Evolutionary conservation across 2,329 filamentous ascomycete genomes (phyloP).

Genomic region (Huntiella moniliformis): DNA sequence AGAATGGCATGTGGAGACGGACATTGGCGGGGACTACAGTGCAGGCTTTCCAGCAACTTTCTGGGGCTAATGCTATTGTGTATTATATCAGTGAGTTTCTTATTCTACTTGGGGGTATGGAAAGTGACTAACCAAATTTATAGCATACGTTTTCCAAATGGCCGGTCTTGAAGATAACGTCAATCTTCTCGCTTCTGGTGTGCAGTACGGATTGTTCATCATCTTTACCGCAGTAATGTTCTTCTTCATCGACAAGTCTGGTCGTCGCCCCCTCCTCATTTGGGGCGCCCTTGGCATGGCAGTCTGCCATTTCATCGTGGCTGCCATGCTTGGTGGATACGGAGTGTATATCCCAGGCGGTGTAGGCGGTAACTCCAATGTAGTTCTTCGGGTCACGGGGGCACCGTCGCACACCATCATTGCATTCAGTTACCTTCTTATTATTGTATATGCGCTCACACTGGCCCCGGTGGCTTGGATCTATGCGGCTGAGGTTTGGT

Average conservation of each 20-base stretch:
- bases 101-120: too few species aligned
- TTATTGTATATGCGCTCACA: constrained; percentile 44
- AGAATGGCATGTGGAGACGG: constrained; percentile 28
- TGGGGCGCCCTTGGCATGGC: constrained; percentile 48
- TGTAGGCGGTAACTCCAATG: constrained; percentile 25
- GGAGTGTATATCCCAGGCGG: constrained; percentile 24
- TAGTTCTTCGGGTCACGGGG: constrained; percentile 30
- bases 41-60: constrained; percentile 38
- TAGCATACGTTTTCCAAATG: constrained; percentile 22
- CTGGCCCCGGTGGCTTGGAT: constrained; percentile 46
- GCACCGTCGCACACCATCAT: constrained; percentile 41
- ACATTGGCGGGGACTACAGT: constrained; percentile 32
- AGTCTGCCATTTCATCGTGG: constrained; percentile 36
- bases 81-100: constrained; percentile 30
- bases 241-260: constrained; percentile 34
- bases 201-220: constrained; percentile 30
- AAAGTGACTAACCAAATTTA: neutral
- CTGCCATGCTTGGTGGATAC: constrained; percentile 30
- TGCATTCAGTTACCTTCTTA: constrained; percentile 44
- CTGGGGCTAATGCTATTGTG: constrained; percentile 37
- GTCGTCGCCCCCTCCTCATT: constrained; percentile 46
- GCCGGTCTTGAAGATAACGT: constrained; percentile 25
- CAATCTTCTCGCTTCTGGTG: constrained; percentile 34
- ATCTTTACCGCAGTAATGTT: constrained; percentile 17
- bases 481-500: constrained; percentile 47